phyloP scores from a whole-genome alignment of 495 filamentous ascomycete genomes.

The Annulohypoxylon nitens region DNA sequence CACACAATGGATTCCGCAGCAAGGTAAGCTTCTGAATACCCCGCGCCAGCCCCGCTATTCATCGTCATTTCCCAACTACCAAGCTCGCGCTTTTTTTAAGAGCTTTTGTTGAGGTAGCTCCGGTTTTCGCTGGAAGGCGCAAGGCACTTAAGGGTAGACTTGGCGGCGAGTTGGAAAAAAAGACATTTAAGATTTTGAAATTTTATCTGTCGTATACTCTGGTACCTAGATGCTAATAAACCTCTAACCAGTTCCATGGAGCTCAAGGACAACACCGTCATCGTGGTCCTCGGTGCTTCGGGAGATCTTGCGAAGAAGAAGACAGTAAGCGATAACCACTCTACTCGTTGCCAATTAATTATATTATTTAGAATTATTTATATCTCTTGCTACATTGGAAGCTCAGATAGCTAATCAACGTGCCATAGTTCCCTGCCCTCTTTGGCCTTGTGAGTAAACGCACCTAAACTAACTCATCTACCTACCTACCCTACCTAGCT shows the following conservation, averaged over 20 bases:
- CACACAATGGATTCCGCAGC: slow-evolving; percentile 60
- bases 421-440: slow-evolving; percentile 89
- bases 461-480: slow-evolving; percentile 14
- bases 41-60: slow-evolving; percentile 56
- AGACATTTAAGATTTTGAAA: too few species aligned
- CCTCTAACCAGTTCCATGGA: slow-evolving; percentile 68
- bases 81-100: slow-evolving; percentile 21
- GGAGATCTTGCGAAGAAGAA: slow-evolving; percentile 99
- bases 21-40: slow-evolving; percentile 56
- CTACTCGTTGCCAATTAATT: not conserved
- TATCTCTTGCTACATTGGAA: slow-evolving; percentile 22
- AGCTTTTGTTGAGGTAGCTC: slow-evolving; percentile 26
- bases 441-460: slow-evolving; percentile 89
- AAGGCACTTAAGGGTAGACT: too few species aligned
- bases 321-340: slow-evolving; percentile 73
- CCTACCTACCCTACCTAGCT: not conserved
- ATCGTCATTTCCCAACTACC: slow-evolving; percentile 25
- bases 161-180: not conserved
- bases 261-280: slow-evolving; percentile 98
- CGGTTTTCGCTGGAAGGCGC: not conserved
- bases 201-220: not conserved
- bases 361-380: not conserved
- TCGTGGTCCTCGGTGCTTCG: slow-evolving; percentile 96
- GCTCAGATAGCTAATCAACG: slow-evolving; percentile 49
- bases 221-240: slow-evolving; percentile 23